These are phyloP conservation scores for Bruguiera sexangula DNA, from an alignment of 345 rosid genomes.

Conservation along the genomic window DNA sequence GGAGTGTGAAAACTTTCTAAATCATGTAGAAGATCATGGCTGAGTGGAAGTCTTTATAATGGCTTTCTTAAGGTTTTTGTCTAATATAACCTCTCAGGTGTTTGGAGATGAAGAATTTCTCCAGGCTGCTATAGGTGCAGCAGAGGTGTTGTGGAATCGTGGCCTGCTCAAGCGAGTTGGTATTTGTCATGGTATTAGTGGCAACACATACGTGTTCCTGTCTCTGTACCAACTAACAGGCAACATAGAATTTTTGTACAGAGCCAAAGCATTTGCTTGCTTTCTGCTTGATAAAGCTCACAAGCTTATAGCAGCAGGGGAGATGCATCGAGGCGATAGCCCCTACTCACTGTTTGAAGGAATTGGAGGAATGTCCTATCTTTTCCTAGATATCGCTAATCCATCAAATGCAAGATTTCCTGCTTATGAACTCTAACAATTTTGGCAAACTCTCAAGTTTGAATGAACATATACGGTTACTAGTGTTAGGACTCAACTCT, in stretches of 20 bases:
- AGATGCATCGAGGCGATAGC: conserved; percentile 34
- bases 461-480: too few species aligned
- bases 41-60: background rate
- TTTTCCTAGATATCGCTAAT: conserved; percentile 21
- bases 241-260: conserved; percentile 19
- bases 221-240: conserved; percentile 27
- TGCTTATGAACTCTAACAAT: conserved; percentile 23
- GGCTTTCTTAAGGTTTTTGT: background rate
- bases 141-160: conserved; percentile 27
- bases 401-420: conserved; percentile 27
- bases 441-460: too few species aligned
- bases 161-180: conserved; percentile 32
- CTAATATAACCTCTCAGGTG: conserved; percentile 13
- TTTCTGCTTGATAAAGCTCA: conserved; percentile 30
- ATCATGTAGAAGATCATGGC: background rate
- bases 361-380: conserved; percentile 27
- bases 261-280: conserved; percentile 28
- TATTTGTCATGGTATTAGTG: conserved; percentile 29
- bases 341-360: conserved; percentile 30
- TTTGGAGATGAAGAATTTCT: conserved; percentile 22
- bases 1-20: too few species aligned
- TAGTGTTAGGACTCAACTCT: too few species aligned
- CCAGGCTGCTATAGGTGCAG: conserved; percentile 23
- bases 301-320: conserved; percentile 22
- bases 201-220: conserved; percentile 23